phyloP scores from a whole-genome alignment of 2,329 filamentous ascomycete genomes.

The Apiospora sp. region DNA sequence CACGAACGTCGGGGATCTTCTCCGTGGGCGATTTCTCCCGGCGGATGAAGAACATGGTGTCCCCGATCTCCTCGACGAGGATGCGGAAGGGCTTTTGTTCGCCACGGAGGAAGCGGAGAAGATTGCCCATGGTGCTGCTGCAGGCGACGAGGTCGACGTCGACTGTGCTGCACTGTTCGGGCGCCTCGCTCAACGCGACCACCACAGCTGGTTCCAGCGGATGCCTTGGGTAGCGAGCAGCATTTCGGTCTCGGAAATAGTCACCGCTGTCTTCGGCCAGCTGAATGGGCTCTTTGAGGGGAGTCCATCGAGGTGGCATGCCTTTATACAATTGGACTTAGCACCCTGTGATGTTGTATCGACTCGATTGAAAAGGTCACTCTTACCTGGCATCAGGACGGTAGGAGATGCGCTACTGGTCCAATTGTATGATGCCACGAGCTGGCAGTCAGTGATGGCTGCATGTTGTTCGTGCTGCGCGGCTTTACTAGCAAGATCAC shows the following conservation, averaged over 20 bases:
- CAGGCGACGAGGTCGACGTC: conserved; percentile 66
- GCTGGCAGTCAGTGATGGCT: conserved; percentile 23
- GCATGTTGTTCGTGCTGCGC: conserved; percentile 1
- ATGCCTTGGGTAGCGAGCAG: conserved; percentile 56
- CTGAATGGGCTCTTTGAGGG: conserved; percentile 42
- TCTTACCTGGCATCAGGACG: conserved; percentile 45
- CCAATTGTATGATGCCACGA: conserved; percentile 50
- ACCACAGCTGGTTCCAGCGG: conserved; percentile 59
- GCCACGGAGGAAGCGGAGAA: conserved; percentile 62
- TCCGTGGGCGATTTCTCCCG: conserved; percentile 67
- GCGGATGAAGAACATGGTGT: conserved; percentile 69
- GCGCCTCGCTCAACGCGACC: conserved; percentile 41
- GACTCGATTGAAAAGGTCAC: neutral
- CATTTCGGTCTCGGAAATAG: conserved; percentile 64
- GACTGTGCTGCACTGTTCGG: conserved; percentile 27
- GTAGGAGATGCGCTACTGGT: conserved; percentile 36
- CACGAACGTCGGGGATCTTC: conserved; percentile 60
- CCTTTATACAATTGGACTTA: conserved; percentile 42
- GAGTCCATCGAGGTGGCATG: conserved; percentile 59
- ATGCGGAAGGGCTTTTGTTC: conserved; percentile 63
- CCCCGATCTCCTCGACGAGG: conserved; percentile 61
- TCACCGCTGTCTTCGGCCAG: conserved; percentile 55
- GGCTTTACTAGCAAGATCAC: neutral
- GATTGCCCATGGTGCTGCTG: conserved; percentile 66
- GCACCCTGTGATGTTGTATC: too few relatives aligned